A percentile compares a stretch with the other conserved stretches of the same genome.
These are phyloP conservation scores for Metschnikowia lunata DNA, from an alignment of 805 yeast genomes.

Conservation along the genomic window DNA sequence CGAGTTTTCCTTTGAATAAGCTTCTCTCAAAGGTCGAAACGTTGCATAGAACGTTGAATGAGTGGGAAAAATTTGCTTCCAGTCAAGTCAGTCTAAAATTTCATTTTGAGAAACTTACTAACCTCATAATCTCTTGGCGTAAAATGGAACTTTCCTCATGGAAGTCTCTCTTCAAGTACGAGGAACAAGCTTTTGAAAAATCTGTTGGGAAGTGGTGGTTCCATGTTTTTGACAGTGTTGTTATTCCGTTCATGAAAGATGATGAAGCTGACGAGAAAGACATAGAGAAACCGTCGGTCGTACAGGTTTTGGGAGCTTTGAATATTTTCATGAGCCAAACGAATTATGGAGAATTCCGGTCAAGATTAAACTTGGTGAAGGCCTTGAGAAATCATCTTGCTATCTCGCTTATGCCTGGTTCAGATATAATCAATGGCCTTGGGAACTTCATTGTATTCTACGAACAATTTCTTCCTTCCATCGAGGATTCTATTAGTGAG, in stretches of 20 bases:
- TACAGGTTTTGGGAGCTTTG: conserved; percentile 49
- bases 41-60: conserved; percentile 72
- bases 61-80: conserved; percentile 93
- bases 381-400: conserved; percentile 57
- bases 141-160: conserved; percentile 80
- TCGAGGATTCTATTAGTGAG: conserved; percentile 42
- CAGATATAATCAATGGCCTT: conserved; percentile 36
- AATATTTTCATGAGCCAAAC: conserved; percentile 73
- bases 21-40: conserved; percentile 81
- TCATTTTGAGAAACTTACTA: conserved; percentile 55
- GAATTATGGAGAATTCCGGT: conserved; percentile 65
- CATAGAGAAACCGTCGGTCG: conserved; percentile 22
- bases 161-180: conserved; percentile 69
- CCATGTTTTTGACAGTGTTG: conserved; percentile 77
- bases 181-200: conserved; percentile 46
- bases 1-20: conserved; percentile 69
- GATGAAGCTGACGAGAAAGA: conserved; percentile 19
- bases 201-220: conserved; percentile 85
- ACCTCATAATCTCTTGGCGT: conserved; percentile 86
- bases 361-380: conserved; percentile 55
- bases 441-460: conserved; percentile 60
- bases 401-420: conserved; percentile 21
- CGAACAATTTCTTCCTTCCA: conserved; percentile 52
- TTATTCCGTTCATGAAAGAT: conserved; percentile 43
- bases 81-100: conserved; percentile 60